Conservation (phyloP, 768 basidiomycete species). For the Psilocybe tampanensis region DNA sequence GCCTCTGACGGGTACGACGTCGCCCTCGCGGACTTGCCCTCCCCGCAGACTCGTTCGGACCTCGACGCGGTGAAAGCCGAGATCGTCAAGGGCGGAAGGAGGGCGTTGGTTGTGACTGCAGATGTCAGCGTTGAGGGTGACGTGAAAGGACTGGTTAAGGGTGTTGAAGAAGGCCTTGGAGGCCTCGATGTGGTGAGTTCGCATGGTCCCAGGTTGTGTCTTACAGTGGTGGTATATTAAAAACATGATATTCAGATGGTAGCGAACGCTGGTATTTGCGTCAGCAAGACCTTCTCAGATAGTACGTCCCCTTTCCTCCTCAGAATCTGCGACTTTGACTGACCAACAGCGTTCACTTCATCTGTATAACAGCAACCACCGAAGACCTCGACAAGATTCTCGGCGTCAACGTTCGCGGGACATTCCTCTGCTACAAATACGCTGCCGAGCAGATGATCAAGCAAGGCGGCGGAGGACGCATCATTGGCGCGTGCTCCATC, state of each 20-base stretch:
- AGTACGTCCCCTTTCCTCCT: constrained; percentile 17
- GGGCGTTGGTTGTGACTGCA: constrained; percentile 23
- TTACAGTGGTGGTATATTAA: neutral
- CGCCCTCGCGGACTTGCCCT: constrained; percentile 43
- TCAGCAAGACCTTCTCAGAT: constrained; percentile 20
- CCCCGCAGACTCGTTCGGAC: constrained; percentile 19
- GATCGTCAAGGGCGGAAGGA: constrained; percentile 27
- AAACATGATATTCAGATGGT: constrained; percentile 36
- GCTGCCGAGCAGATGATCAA: constrained; percentile 64
- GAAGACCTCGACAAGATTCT: constrained; percentile 44
- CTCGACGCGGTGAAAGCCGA: constrained; percentile 29
- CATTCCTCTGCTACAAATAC: constrained; percentile 65
- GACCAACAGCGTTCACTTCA: neutral
- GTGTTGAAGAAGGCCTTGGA: constrained; percentile 35
- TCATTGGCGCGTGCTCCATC: constrained; percentile 48
- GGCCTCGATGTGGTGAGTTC: constrained; percentile 47
- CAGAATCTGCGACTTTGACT: neutral
- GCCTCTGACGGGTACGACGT: constrained; percentile 49
- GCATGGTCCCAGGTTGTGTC: neutral
- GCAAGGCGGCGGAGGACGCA: constrained; percentile 53
- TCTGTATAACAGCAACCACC: constrained; percentile 30
- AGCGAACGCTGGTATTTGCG: constrained; percentile 43
- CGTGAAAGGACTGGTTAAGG: constrained; percentile 41
- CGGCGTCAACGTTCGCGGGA: constrained; percentile 57
- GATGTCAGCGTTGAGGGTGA: constrained; percentile 45